Evolutionary conservation across 352 stramenopile species (phyloP), one percentile per base, ranked within the genome.

Genomic region (Phytopythium cucurbitacearum): DNA sequence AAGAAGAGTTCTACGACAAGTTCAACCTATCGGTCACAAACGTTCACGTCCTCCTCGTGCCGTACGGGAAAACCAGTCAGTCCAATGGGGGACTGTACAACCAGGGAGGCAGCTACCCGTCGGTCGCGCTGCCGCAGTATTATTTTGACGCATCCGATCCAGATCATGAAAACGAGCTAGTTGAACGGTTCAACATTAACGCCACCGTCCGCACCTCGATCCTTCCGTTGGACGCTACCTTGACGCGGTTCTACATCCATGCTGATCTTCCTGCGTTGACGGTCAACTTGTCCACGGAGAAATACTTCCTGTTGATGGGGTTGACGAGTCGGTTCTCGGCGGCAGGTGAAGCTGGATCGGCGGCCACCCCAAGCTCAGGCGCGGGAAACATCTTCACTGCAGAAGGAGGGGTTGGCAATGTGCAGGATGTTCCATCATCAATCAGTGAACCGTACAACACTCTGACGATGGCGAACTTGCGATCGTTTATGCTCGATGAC

Each of bases 1-100:
- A 95, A 48, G 85, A 95, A 61, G 85, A 94, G 44, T 95, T 95
- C 51, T 95, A 95, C 57, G 85, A 95, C 68, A 95, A 94, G 62
- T 95, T 95, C 59, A 88, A 74, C 21, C 65, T 94, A 16, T 83
- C 80, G 4, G 59, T 95, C 41, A 83, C 80, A 35, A 93, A 95
- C 53, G 69, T 95, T 50, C 80, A 95, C 51, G 76, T 94, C 7
- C 66, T 94, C 0, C 55, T 95, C 45, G 75, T 95, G 42, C 85
- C 85, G 16, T 83, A 88, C 43, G 82, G 79, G 11, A 80, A 83
- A 34, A 74, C 62, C 34, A 69, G 35, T 57, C 57, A 46, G 47
- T 62, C 32, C 45, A 66, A 49, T 39, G 54, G 46, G 6, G 67
- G 62, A 39, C 65, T 38, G 42, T 45, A 39, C 39, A 46, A 8